Base-by-base conservation (phyloP, 1,284 basidiomycete species). In the Sporisorium iseilematis-ciliati region DNA sequence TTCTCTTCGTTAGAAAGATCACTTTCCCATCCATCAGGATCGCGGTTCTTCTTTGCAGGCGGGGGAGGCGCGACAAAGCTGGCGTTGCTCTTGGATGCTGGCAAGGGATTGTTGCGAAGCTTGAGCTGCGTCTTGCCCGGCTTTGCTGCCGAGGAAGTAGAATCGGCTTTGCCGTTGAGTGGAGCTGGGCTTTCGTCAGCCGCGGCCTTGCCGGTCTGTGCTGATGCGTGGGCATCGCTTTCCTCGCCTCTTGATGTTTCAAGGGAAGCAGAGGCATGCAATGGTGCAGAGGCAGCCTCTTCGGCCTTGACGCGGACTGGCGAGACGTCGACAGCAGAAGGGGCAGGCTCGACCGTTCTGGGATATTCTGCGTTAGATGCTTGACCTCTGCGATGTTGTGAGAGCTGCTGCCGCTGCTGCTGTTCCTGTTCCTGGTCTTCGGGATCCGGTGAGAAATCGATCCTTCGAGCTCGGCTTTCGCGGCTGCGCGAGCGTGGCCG, bases 1-100 rank as follows among this genome's bases (percentile, higher is more conserved):
- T 84, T 83, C 43, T 83, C 83, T 14, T 82, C 75, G 20, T 80
- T 74, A 12, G 76, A 77, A 21, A 84, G 61, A 26, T 84, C 83
- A 53, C 82, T 82, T 56, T 84, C 80, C 78, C 81, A 82, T 23
- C 75, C 75, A 50, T 77, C 75, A 14, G 75, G 65, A 43, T 77
- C 75, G 38, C 70, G 58, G 29, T 62, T 61, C 53, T 69, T 67
- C 66, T 70, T 77, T 33, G 70, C 57, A 20, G 75, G 75, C 1
- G 75, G 75, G 10, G 75, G 75, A 20, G 75, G 75, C 6, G 75
- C 75, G 20, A 70, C 66, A 29, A 77, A 77, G 58, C 53, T 65
- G 16, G 70, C 40, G 38, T 62, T 63, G 57, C 60, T 61, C 59
- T 70, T 73, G 57, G 59, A 70, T 1, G 75, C 66, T 25, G 75